Evolutionary conservation across 2,329 filamentous ascomycete species (phyloP), one percentile per base, ranked within the genome.

Genomic region (Parascedosporium putredinis): DNA sequence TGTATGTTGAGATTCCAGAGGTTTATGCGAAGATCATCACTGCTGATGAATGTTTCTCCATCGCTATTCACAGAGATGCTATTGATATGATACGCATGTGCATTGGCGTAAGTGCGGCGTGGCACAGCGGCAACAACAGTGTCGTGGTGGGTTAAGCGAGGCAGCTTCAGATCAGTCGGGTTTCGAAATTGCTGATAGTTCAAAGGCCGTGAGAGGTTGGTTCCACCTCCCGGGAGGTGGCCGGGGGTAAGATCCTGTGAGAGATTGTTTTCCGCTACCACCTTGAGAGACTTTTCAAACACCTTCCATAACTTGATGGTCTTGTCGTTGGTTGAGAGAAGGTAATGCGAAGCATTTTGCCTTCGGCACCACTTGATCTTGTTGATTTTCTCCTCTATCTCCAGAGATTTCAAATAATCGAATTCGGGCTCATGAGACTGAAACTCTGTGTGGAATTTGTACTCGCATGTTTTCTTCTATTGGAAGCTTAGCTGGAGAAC

Each of bases 361-460:
- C 93, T 84, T 64, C 86, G 84, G 69, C 93, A 98, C 93, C 93
- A 98, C 70, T 97, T 98, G 73, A 98, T 98, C 77, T 98, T 98
- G 79, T 98, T 98, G 78, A 98, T 98, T 75, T 98, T 98, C 71
- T 98, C 93, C 77, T 98, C 93, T 64, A 98, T 98, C 71, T 98
- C 93, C 59, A 98, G 79, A 29, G 93, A 98, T 72, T 98, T 98
- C 57, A 98, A 81, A 67, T 98, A 98, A 69, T 98, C 93, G 69
- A 98, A 98, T 70, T 98, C 93, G 55, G 93, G 93, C 67, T 98
- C 93, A 73, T 98, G 93, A 60, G 93, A 98, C 74, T 98, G 93
- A 62, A 98, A 98, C 66, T 98, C 93, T 67, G 93, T 98, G 69
- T 98, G 93, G 68, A 98, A 98, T 69, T 97, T 98, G 78, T 98